phyloP scores from a whole-genome alignment of 371 early-diverging fungal genomes.

The Zopfochytrium polystomum region DNA sequence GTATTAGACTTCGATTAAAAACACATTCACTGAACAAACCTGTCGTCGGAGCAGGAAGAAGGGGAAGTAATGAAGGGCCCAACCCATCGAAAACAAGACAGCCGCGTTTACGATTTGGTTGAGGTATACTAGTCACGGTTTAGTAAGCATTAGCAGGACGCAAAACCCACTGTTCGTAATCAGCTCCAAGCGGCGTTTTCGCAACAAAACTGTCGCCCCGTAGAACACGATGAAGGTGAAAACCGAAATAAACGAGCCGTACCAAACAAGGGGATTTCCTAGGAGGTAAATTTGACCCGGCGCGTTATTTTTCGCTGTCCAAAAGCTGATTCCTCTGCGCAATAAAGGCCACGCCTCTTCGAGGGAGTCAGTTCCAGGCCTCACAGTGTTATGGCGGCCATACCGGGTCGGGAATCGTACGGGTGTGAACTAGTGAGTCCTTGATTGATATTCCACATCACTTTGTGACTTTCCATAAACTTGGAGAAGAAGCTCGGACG shows the following conservation, averaged over 20 bases:
- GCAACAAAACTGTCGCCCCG: slow-evolving; percentile 56
- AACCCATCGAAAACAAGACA: slow-evolving; percentile 64
- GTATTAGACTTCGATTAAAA: too few relatives aligned
- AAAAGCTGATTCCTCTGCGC: slow-evolving; percentile 81
- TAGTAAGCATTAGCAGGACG: neutral
- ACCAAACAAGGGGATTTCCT: slow-evolving; percentile 94
- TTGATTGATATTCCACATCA: slow-evolving; percentile 79
- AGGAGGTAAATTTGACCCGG: slow-evolving; percentile 81
- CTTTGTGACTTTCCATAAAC: slow-evolving; percentile 72
- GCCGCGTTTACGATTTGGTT: slow-evolving; percentile 17
- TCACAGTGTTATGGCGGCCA: too few relatives aligned
- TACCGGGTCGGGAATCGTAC: slow-evolving; percentile 69
- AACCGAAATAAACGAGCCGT: slow-evolving; percentile 61
- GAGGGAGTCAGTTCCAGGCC: too few relatives aligned
- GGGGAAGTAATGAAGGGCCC: slow-evolving; percentile 89
- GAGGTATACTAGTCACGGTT: neutral
- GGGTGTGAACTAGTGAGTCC: slow-evolving; percentile 81
- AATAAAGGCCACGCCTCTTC: slow-evolving; percentile 80
- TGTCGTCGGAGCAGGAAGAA: slow-evolving; percentile 91
- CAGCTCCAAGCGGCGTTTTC: slow-evolving; percentile 37
- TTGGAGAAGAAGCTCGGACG: slow-evolving; percentile 52
- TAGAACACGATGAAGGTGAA: slow-evolving; percentile 54
- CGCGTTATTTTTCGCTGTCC: slow-evolving; percentile 74
- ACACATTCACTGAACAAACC: too few relatives aligned
- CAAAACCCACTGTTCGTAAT: slow-evolving; percentile 1